Percentiles rank a stretch among this genome's conserved stretches.
phyloP scores from a whole-genome alignment of 2,329 filamentous ascomycete species.

The Epichloe aotearoae region DNA sequence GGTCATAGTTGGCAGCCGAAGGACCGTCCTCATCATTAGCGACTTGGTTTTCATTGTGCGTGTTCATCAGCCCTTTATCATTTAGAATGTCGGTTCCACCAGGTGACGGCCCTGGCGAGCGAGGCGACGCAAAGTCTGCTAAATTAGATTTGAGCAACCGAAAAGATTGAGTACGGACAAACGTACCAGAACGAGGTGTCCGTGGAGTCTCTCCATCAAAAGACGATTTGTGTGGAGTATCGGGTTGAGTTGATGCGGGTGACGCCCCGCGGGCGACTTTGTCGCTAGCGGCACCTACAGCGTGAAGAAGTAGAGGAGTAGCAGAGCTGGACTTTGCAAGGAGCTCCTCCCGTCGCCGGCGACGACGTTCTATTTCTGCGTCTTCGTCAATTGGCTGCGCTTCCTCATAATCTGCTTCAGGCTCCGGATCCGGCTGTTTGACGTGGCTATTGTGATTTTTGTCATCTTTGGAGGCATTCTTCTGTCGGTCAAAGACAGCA shows the following conservation, averaged over 20 bases:
- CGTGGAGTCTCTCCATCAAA: constrained; percentile 24
- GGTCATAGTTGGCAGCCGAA: constrained; percentile 89
- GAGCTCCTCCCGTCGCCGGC: constrained; percentile 72
- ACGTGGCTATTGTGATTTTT: constrained; percentile 8
- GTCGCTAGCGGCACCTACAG: constrained; percentile 48
- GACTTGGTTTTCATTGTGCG: constrained; percentile 29
- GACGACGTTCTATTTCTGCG: constrained; percentile 70
- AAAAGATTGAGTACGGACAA: constrained; percentile 9
- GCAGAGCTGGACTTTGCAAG: constrained; percentile 68
- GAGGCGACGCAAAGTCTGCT: constrained; percentile 28
- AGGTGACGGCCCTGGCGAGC: constrained; percentile 34
- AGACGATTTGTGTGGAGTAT: constrained; percentile 24
- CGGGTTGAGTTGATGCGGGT: constrained; percentile 36
- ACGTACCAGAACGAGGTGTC: constrained; percentile 37
- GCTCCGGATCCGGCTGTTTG: constrained; percentile 15
- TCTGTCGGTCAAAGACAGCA: constrained; percentile 55
- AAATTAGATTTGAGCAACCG: constrained; percentile 10
- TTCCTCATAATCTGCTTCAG: constrained; percentile 35
- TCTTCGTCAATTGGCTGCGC: constrained; percentile 62
- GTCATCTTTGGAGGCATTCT: constrained; percentile 24
- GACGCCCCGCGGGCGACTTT: constrained; percentile 40
- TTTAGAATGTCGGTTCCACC: constrained; percentile 49
- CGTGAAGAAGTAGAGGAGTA: constrained; percentile 62
- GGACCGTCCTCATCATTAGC: constrained; percentile 50
- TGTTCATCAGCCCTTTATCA: constrained; percentile 56